phyloP scores from a whole-genome alignment of 1,139 yeast genomes.

The Entelexis paramagnoliae region DNA sequence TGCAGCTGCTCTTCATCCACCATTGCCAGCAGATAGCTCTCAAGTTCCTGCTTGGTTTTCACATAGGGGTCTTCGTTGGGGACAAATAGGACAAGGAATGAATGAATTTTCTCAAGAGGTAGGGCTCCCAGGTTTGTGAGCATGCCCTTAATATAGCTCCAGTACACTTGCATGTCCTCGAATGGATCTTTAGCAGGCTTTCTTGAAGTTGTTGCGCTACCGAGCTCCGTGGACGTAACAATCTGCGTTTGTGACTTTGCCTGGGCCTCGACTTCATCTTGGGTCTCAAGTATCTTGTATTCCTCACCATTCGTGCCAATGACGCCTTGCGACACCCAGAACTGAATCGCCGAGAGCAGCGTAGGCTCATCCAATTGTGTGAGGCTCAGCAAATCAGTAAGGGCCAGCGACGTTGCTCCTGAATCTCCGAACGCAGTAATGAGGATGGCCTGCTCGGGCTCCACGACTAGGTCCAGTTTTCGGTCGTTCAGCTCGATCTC shows the following conservation, averaged over 20 bases:
- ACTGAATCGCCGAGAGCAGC: conserved; percentile 20
- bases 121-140: conserved; percentile 45
- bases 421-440: conserved; percentile 17
- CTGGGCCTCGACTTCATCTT: conserved; percentile 19
- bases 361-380: conserved; percentile 15
- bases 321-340: conserved; percentile 29
- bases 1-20: conserved; percentile 39
- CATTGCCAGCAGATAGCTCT: conserved; percentile 34
- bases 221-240: neutral
- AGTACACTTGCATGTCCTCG: conserved; percentile 35
- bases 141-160: conserved; percentile 48
- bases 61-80: conserved; percentile 44
- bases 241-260: conserved; percentile 21
- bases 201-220: neutral
- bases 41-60: conserved; percentile 36
- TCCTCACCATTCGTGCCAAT: conserved; percentile 22
- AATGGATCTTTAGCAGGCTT: conserved; percentile 27
- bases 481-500: conserved; percentile 45
- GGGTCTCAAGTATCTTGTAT: conserved; percentile 21
- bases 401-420: neutral
- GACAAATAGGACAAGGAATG: conserved; percentile 44
- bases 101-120: conserved; percentile 42
- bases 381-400: conserved; percentile 10
- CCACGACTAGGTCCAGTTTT: conserved; percentile 39
- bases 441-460: conserved; percentile 59